phyloP scores from a whole-genome alignment of 208 protist genomes.

The Acanthamoeba lenticulata region DNA sequence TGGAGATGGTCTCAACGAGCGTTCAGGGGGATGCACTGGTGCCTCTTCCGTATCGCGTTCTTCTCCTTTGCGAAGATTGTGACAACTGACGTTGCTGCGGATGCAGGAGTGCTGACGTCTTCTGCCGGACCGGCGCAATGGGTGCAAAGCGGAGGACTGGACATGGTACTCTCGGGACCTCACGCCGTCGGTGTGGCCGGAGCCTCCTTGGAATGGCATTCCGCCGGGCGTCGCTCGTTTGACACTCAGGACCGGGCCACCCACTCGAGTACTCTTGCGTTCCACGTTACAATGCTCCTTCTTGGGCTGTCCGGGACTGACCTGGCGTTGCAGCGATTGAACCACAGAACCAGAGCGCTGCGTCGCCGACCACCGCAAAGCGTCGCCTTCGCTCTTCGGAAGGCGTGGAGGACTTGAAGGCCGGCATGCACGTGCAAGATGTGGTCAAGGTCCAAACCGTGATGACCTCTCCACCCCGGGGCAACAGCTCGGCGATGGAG shows the following conservation, averaged over 20 bases:
- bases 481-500: not conserved
- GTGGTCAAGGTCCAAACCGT: not conserved
- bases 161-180: not conserved
- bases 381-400: not conserved
- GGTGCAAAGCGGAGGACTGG: not conserved
- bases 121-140: not conserved
- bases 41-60: too few relatives aligned
- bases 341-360: not conserved
- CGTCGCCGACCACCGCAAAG: not conserved
- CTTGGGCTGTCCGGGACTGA: too few relatives aligned
- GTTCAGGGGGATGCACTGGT: not conserved
- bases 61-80: not conserved
- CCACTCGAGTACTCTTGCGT: not conserved
- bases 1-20: too few relatives aligned
- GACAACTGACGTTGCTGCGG: too few relatives aligned
- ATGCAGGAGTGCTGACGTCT: not conserved
- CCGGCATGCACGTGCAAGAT: not conserved
- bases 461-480: not conserved
- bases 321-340: not conserved
- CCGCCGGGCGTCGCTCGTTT: not conserved
- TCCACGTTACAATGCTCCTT: not conserved
- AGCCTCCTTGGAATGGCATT: not conserved
- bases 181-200: not conserved
- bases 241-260: not conserved
- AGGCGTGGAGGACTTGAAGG: not conserved